Evolutionary conservation across 208 protist species (phyloP), one percentile per base, ranked within the genome.

Genomic region (Trypanosoma mega): DNA sequence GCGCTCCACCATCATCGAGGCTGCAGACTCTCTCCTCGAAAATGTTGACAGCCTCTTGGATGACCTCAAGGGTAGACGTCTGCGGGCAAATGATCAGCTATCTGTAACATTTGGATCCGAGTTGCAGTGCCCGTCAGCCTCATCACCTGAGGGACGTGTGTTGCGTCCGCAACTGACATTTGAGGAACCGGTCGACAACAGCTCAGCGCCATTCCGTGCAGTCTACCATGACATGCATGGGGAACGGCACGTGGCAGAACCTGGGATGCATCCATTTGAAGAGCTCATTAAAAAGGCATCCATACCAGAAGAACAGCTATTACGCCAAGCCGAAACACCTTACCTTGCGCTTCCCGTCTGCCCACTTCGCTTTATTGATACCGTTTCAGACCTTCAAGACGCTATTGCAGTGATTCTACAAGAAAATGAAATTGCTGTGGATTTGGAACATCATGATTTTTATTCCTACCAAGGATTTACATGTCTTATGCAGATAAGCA

Each of bases 401-500:
- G 58, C 87, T 37, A 60, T 62, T 0, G 18, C 1, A 20, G 51
- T 70, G 37, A 74, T 96, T 44, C 48, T 82, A 3, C 7, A 61
- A 12, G 74, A 74, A 58, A 70, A 41, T 31, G 91, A 95, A 56
- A 87, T 99, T 62, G 97, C 97, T 2, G 74, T 99, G 0, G 97
- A 99, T 76, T 50, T 98, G 43, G 95, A 98, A 79, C 85, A 96
- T 58, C 96, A 98, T 73, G 78, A 81, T 47, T 98, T 90, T 60
- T 94, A 97, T 66, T 97, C 97, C 9, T 98, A 95, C 57, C 92
- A 98, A 50, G 97, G 97, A 29, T 98, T 99, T 64, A 94, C 93
- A 8, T 99, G 98, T 74, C 83, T 99, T 24, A 98, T 99, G 97
- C 98, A 99, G 70, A 93, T 99, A 51, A 98, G 95, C 48, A 98